A percentile compares a stretch with the other conserved stretches of the same genome.
Conservation (phyloP, 805 yeast species). For the Kodamaea fukazawae region DNA sequence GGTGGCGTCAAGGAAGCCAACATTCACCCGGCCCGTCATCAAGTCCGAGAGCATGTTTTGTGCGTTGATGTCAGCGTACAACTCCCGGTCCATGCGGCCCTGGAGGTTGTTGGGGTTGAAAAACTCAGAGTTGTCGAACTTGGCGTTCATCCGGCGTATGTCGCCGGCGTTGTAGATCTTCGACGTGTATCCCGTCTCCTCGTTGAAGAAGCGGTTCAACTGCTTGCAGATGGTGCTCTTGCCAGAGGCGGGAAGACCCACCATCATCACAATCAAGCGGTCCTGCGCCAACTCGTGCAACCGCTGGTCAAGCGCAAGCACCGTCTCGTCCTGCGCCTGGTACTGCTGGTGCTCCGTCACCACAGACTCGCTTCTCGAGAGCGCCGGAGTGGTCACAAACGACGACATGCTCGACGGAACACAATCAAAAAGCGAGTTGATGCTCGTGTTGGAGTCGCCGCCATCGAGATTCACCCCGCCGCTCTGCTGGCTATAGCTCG, state of each 20-base stretch:
- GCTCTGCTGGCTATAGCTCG: neutral
- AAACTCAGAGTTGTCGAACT: constrained; percentile 33
- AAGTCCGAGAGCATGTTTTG: constrained; percentile 32
- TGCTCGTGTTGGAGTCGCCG: constrained; percentile 23
- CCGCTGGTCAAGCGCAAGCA: constrained; percentile 3
- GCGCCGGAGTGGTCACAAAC: constrained; percentile 15
- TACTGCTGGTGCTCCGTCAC: constrained; percentile 8
- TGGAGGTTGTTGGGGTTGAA: constrained; percentile 36
- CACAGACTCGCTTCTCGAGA: constrained; percentile 12
- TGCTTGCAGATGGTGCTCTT: constrained; percentile 39
- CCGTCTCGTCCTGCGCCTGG: neutral
- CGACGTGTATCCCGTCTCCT: constrained; percentile 20
- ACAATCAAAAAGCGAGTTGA: constrained; percentile 29
- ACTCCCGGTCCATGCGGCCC: constrained; percentile 32
- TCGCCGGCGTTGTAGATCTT: constrained; percentile 52
- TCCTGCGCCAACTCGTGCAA: constrained; percentile 14
- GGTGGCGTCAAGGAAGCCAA: constrained; percentile 45
- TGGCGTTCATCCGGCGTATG: constrained; percentile 37
- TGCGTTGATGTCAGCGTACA: constrained; percentile 34
- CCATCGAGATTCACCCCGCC: constrained; percentile 2
- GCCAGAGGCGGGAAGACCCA: constrained; percentile 44
- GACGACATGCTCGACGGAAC: constrained; percentile 1
- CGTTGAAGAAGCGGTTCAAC: constrained; percentile 28
- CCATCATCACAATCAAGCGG: constrained; percentile 29
- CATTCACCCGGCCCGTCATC: constrained; percentile 21